Percentiles rank a stretch among this genome's conserved stretches.
Evolutionary conservation across 2,329 filamentous ascomycete species (phyloP).

Genomic region (Lasiodiplodia citricola): DNA sequence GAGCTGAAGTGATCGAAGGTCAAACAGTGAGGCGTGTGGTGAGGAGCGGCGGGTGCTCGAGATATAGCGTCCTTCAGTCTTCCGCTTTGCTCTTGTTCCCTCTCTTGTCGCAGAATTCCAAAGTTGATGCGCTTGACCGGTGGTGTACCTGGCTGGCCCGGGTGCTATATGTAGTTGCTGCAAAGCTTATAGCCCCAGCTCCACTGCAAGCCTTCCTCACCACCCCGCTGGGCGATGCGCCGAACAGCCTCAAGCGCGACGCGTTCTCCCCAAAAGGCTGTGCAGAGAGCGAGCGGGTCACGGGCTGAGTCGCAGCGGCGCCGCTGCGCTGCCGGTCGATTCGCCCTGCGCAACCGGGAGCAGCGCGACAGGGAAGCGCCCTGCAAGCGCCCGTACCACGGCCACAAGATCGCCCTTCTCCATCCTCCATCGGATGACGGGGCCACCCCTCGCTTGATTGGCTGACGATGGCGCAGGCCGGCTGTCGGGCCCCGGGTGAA

Average conservation of each 20-base stretch:
- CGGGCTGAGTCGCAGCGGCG: neutral
- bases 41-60: conserved; percentile 1
- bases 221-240: neutral
- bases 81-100: neutral
- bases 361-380: conserved; percentile 3
- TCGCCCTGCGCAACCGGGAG: neutral
- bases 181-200: conserved; percentile 3
- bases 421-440: neutral
- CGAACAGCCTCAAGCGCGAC: too few species aligned
- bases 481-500: neutral
- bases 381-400: conserved; percentile 1
- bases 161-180: conserved; percentile 11
- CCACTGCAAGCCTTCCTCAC: neutral
- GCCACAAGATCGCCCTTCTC: neutral
- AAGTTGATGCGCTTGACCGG: neutral
- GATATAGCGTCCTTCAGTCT: neutral
- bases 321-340: neutral
- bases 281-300: neutral
- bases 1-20: neutral
- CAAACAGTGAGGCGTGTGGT: neutral
- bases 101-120: neutral
- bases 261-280: neutral
- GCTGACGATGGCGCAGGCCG: neutral
- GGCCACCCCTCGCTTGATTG: neutral
- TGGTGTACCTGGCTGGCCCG: neutral